Base-by-base conservation (phyloP, 805 yeast genomes). In the Komagataella pastoris region DNA sequence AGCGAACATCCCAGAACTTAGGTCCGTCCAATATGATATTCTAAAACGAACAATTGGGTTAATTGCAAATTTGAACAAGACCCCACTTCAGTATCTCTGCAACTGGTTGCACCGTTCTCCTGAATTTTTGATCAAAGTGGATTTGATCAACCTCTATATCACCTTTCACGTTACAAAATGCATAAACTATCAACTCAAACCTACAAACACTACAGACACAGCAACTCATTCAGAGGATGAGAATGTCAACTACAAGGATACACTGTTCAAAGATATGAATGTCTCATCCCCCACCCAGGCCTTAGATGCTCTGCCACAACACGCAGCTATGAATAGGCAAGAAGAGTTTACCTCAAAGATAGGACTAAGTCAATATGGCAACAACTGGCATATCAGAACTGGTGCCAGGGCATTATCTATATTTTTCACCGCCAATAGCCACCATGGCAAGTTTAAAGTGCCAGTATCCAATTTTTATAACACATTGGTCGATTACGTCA, bases 371-470 rank as follows among this genome's bases (percentile, higher is more conserved):
- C 80, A 79, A 57, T 90, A 90, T 63, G 83, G 86, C 0, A 74
- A 76, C 54, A 89, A 87, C 60, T 91, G 97, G 96, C 89, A 84
- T 56, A 68, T 90, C 40, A 70, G 75, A 51, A 73, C 88, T 0
- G 88, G 89, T 0, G 80, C 85, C 1, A 69, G 76, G 24, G 68
- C 83, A 1, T 65, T 85, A 57, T 73, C 80, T 0, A 61, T 79
- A 14, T 73, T 84, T 24, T 76, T 77, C 59, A 65, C 67, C 47
- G 83, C 87, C 1, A 83, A 82, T 55, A 50, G 49, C 12, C 53
- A 54, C 18, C 58, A 65, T 6, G 60, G 67, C 30, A 65, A 71
- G 47, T 54, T 53, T 3, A 62, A 64, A 48, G 58, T 71, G 3
- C 65, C 70, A 3, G 61, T 65, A 24, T 73, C 80, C 6, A 59